Conservation (phyloP, 2,329 filamentous ascomycete genomes). For the Verticillium dahliae region DNA sequence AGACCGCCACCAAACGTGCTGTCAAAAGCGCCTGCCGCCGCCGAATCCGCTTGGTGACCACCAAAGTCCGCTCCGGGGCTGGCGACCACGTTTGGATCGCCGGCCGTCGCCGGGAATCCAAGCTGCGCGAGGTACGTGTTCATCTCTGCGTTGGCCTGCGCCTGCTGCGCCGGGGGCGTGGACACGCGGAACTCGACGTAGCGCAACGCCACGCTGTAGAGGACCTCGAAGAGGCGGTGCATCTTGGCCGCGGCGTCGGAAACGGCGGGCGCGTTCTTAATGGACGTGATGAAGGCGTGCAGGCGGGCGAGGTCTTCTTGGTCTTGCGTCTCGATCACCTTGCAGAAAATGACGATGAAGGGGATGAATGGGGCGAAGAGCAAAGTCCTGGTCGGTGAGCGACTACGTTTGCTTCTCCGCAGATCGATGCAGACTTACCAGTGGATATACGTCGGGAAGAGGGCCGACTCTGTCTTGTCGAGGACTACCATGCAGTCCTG, state of each 20-base stretch:
- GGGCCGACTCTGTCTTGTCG: conserved; percentile 25
- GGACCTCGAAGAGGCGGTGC: conserved; percentile 50
- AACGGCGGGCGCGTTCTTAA: conserved; percentile 38
- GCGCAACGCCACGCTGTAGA: conserved; percentile 50
- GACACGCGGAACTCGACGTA: conserved; percentile 48
- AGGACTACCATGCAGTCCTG: conserved; percentile 32
- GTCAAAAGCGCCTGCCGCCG: neutral
- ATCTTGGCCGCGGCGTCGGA: conserved; percentile 45
- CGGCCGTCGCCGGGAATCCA: conserved; percentile 27
- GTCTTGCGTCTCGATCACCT: conserved; percentile 38
- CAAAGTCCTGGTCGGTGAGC: conserved; percentile 27
- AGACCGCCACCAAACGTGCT: neutral
- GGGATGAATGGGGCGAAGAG: conserved; percentile 46
- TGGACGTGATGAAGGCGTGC: conserved; percentile 40
- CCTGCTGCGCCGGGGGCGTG: conserved; percentile 19
- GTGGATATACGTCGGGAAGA: conserved; percentile 32
- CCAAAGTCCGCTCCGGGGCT: conserved; percentile 1
- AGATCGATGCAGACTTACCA: conserved; percentile 23
- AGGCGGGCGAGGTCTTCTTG: conserved; percentile 37
- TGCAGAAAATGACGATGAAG: conserved; percentile 46
- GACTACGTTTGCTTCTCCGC: neutral
- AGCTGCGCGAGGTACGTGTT: conserved; percentile 46
- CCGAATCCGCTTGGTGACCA: too few relatives aligned
- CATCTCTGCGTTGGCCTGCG: conserved; percentile 30
- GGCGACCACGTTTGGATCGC: neutral